A percentile compares a stretch with the other conserved stretches of the same genome.
phyloP scores from a whole-genome alignment of 1,139 yeast genomes.

The Debaryomycetaceae sp. region DNA sequence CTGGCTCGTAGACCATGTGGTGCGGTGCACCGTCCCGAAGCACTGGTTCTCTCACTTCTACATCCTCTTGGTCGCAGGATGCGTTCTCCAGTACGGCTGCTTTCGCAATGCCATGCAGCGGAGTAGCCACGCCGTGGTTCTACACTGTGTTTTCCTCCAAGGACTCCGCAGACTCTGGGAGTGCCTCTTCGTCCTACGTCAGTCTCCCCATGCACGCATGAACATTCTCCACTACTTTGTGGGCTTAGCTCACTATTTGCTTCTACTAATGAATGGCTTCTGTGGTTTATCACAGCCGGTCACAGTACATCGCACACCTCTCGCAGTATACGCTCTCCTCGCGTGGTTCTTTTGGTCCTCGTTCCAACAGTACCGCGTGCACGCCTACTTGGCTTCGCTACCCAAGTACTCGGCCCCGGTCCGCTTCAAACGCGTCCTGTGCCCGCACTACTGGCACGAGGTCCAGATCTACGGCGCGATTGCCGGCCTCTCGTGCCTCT shows the following conservation, averaged over 20 bases:
- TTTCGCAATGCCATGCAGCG: background rate
- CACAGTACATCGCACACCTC: background rate
- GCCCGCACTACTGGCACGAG: slow-evolving; percentile 82
- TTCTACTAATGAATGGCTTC: slow-evolving; percentile 7
- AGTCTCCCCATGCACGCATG: slow-evolving; percentile 43
- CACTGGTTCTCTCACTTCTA: slow-evolving; percentile 40
- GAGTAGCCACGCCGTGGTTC: too few species aligned
- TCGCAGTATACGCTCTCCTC: slow-evolving; percentile 5
- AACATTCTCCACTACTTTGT: slow-evolving; percentile 67
- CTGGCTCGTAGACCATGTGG: background rate
- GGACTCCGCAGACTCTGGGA: slow-evolving; percentile 57
- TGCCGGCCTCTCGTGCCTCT: slow-evolving; percentile 10
- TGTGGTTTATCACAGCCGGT: background rate
- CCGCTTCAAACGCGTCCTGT: slow-evolving; percentile 37
- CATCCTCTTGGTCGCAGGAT: slow-evolving; percentile 14
- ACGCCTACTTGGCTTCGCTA: slow-evolving; percentile 46
- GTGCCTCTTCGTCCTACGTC: slow-evolving; percentile 39
- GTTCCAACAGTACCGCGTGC: slow-evolving; percentile 48
- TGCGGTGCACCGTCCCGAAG: slow-evolving; percentile 34
- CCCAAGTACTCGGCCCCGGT: slow-evolving; percentile 60
- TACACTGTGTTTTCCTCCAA: slow-evolving; percentile 32
- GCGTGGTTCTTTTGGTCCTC: slow-evolving; percentile 33
- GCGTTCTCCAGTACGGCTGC: slow-evolving; percentile 1
- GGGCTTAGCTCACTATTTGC: slow-evolving; percentile 57
- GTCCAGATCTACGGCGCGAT: slow-evolving; percentile 45